phyloP scores from a whole-genome alignment of 192 early-diverging fungal species.

The Coemansia sp. region DNA sequence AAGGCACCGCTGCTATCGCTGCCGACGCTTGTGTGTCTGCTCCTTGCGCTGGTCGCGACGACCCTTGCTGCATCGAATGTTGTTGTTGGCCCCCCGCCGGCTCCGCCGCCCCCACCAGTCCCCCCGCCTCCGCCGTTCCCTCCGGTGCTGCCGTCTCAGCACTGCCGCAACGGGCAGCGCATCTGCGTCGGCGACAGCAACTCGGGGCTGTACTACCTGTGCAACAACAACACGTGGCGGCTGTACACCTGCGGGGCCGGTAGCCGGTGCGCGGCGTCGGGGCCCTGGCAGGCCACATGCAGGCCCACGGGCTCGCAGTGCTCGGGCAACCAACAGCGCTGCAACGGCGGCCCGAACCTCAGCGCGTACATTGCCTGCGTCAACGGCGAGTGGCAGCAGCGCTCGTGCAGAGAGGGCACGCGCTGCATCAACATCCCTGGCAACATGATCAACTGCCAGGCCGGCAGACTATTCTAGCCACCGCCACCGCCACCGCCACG shows the following conservation, averaged over 20 bases:
- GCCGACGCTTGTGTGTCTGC: too few species aligned
- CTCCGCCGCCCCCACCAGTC: neutral
- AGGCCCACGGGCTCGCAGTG: conserved; percentile 19
- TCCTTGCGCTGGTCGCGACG: neutral
- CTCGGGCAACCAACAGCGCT: conserved; percentile 21
- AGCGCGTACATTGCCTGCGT: conserved; percentile 21
- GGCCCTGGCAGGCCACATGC: conserved; percentile 28
- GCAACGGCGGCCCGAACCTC: conserved; percentile 12
- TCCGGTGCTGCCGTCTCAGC: conserved; percentile 3
- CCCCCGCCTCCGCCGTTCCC: neutral
- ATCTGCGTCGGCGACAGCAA: conserved; percentile 26
- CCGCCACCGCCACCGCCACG: too few species aligned
- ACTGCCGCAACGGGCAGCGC: conserved; percentile 31
- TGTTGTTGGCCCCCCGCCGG: neutral
- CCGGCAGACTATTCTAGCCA: too few species aligned
- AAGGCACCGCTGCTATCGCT: neutral
- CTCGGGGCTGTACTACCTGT: conserved; percentile 34
- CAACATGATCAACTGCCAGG: conserved; percentile 34
- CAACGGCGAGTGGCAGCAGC: conserved; percentile 28
- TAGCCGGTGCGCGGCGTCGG: conserved; percentile 24
- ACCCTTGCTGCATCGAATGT: neutral
- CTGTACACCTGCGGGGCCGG: conserved; percentile 45
- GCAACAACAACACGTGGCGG: conserved; percentile 26
- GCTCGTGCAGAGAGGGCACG: conserved; percentile 28
- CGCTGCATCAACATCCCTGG: conserved; percentile 45